Conservation (phyloP, 495 filamentous ascomycete species). For the Margaritispora aquatica region DNA sequence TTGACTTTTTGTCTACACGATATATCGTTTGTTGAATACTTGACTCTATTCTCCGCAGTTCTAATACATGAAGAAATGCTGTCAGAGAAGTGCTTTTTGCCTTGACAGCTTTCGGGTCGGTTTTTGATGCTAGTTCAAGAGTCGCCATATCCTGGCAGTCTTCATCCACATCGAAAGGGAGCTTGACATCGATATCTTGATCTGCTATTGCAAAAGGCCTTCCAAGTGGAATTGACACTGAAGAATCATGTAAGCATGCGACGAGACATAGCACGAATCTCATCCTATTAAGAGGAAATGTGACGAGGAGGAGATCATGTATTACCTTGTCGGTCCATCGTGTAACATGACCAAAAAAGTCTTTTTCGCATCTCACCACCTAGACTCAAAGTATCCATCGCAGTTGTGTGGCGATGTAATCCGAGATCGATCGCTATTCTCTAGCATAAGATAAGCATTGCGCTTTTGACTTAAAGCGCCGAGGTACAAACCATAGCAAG, state of each 20-base stretch:
- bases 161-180: slow-evolving; percentile 1
- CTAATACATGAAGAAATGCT: slow-evolving; percentile 1
- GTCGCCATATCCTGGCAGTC: background rate
- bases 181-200: slow-evolving; percentile 3
- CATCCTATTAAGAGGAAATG: too few relatives aligned
- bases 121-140: slow-evolving; percentile 6
- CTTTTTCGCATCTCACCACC: slow-evolving; percentile 6
- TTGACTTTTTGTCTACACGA: background rate
- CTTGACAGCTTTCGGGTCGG: background rate
- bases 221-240: slow-evolving; percentile 3
- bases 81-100: background rate
- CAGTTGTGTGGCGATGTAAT: slow-evolving; percentile 27
- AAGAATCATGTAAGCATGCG: too few relatives aligned
- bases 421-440: slow-evolving; percentile 49
- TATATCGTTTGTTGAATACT: slow-evolving; percentile 7
- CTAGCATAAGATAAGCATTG: background rate
- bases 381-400: background rate
- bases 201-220: slow-evolving; percentile 7
- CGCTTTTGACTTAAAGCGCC: background rate
- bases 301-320: too few relatives aligned
- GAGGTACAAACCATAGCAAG: slow-evolving; percentile 28
- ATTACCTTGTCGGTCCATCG: background rate
- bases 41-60: slow-evolving; percentile 6
- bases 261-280: too few relatives aligned
- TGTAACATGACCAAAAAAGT: slow-evolving; percentile 8